Evolutionary conservation across 169 alveolate genomes (phyloP).

Genomic region (Plasmodium berghei): DNA sequence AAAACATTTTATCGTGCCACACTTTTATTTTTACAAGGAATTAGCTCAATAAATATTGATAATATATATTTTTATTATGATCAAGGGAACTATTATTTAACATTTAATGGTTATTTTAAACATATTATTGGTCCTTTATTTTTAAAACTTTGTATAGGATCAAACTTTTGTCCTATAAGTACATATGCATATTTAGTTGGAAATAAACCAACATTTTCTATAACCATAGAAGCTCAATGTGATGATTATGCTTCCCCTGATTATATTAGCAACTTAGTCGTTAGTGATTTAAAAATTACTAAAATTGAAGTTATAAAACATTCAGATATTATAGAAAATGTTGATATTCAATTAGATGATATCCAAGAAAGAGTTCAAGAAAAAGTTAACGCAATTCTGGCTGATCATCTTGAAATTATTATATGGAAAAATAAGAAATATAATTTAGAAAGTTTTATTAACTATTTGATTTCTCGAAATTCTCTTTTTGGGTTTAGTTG

Average conservation of each 20-base stretch:
- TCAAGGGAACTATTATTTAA: slow-evolving; percentile 34
- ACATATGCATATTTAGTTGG: slow-evolving; percentile 60
- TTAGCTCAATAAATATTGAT: slow-evolving; percentile 31
- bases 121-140: slow-evolving; percentile 70
- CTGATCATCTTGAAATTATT: slow-evolving; percentile 18
- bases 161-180: slow-evolving; percentile 68
- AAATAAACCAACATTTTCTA: slow-evolving; percentile 50
- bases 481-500: slow-evolving; percentile 41
- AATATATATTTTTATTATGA: slow-evolving; percentile 52
- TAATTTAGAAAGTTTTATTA: slow-evolving; percentile 43
- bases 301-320: slow-evolving; percentile 59
- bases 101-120: slow-evolving; percentile 32
- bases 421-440: slow-evolving; percentile 54
- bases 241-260: slow-evolving; percentile 26
- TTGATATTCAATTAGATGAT: slow-evolving; percentile 57
- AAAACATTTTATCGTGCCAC: slow-evolving; percentile 75
- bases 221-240: slow-evolving; percentile 34
- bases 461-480: slow-evolving; percentile 50
- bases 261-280: slow-evolving; percentile 33
- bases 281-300: slow-evolving; percentile 40
- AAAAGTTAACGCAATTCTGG: slow-evolving; percentile 51
- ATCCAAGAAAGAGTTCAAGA: slow-evolving; percentile 43
- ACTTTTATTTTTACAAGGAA: slow-evolving; percentile 50
- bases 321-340: slow-evolving; percentile 30
- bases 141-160: slow-evolving; percentile 53